Percentiles rank a stretch among this genome's conserved stretches.
Evolutionary conservation across 2,329 filamentous ascomycete genomes (phyloP).

Genomic region (Diaporthe citrichinensis): DNA sequence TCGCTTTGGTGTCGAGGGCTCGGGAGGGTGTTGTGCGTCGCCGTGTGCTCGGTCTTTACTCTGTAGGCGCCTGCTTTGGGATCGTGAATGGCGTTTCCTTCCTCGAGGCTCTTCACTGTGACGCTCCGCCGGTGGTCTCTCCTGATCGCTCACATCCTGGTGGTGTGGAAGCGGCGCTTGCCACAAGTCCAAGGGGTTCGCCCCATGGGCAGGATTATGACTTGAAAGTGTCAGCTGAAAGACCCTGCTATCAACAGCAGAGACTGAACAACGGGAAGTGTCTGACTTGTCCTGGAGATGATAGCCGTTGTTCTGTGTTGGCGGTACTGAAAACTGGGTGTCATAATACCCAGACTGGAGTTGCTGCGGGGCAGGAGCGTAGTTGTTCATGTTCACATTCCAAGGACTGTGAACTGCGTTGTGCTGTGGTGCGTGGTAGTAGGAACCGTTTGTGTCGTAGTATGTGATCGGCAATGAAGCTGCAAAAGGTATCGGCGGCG

Average conservation of each 20-base stretch:
- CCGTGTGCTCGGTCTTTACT: neutral
- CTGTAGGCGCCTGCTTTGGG: neutral
- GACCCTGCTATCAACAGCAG: too few relatives aligned
- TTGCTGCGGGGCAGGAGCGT: neutral
- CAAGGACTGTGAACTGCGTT: too few relatives aligned
- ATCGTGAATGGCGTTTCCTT: neutral
- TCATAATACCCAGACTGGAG: neutral
- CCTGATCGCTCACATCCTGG: neutral
- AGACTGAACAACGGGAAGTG: neutral
- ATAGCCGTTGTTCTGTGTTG: neutral
- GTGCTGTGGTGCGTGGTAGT: neutral
- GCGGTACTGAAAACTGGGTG: too few relatives aligned
- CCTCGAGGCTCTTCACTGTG: neutral
- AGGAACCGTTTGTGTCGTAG: neutral
- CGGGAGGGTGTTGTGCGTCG: neutral
- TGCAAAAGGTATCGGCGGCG: neutral
- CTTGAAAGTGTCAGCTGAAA: neutral
- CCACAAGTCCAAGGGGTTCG: neutral
- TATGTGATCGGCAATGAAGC: neutral
- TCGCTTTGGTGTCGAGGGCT: neutral
- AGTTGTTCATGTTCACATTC: neutral
- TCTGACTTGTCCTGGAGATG: neutral
- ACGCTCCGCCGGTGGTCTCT: neutral
- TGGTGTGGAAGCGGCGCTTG: neutral
- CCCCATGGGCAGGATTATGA: neutral